Base-by-base conservation (phyloP, 257 asterid species). In the Scutellaria barbata region DNA sequence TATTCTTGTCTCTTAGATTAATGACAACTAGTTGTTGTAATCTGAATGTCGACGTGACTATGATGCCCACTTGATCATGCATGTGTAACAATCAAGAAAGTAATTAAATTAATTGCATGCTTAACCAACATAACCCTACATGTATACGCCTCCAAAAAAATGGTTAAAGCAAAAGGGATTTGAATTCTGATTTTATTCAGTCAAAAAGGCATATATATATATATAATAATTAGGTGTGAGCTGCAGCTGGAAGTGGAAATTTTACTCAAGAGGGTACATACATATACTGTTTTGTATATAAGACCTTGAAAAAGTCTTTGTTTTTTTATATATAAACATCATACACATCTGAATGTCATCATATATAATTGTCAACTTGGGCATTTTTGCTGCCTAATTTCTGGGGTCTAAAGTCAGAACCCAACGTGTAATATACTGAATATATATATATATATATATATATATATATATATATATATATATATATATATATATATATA, bases 371-470 rank as follows among this genome's bases (percentile, higher is more conserved):
- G 76, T 78, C 82, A 68, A 78, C 76, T 63, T 56, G 73, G 72
- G 71, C 54, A 18, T 30, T 73, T 77, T 66, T 7, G 69, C 42
- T 69, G 82, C 82, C 76, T 64, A 79, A 74, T 74, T 74, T 63
- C 5, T 18, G 62, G 66, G 59, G 74, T 72, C 71, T 48, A 72
- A 66, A 50, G 78, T 72, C 77, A 71, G 37, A 47, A 14, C 33
- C 48, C 51, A 13, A 46, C 57, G 33, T 55, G 33, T 8, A 3
- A 57, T 35, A 12, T n/a, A 13, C 46, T 59, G 13, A 25, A 47
- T 30, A 6, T 8, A 22, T 46, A 25, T 13, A 45, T 56, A 45
- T 16, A 1, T 14, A 69, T 25, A 22, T 6, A 40, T 7, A 12
- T 20, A 20, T 20, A 20, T 20, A 20, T 20, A 20, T 30, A 16